phyloP scores from a whole-genome alignment of 2,329 filamentous ascomycete species.

The Sclerotiophoma versabilis region DNA sequence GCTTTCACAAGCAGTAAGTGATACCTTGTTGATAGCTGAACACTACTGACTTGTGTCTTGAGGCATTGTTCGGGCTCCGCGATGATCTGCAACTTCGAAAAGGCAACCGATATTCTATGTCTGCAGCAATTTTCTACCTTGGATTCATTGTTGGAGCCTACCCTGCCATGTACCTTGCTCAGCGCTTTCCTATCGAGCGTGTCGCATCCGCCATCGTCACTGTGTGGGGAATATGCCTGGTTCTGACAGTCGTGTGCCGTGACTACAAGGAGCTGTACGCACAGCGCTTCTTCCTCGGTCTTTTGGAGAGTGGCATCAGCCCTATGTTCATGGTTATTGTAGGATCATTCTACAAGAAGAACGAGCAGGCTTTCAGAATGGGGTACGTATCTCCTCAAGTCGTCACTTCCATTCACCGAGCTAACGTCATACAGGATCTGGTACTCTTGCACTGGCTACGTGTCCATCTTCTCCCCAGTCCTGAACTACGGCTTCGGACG shows the following conservation, averaged over 20 bases:
- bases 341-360: conserved; percentile 61
- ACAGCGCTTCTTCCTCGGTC: conserved; percentile 60
- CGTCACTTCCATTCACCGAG: not conserved
- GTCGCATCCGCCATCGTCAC: conserved; percentile 53
- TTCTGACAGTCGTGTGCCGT: conserved; percentile 56
- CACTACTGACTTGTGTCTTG: not conserved
- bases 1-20: conserved; percentile 58
- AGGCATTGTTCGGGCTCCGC: conserved; percentile 18
- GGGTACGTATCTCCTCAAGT: conserved; percentile 45
- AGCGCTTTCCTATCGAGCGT: conserved; percentile 56
- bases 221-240: conserved; percentile 58
- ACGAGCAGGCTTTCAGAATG: conserved; percentile 67
- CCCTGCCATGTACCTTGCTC: conserved; percentile 55
- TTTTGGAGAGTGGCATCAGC: conserved; percentile 61
- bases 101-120: conserved; percentile 11
- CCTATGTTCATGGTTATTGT: conserved; percentile 61
- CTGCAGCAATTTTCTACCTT: conserved; percentile 18
- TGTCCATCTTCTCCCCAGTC: conserved; percentile 27
- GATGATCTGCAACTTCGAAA: conserved; percentile 41
- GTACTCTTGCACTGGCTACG: conserved; percentile 64
- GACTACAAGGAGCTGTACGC: conserved; percentile 57
- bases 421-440: conserved; percentile 47
- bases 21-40: not conserved
- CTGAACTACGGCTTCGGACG: conserved; percentile 40
- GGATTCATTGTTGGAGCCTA: conserved; percentile 60